phyloP scores from a whole-genome alignment of 441 rosid genomes.

The Manihot esculenta region DNA sequence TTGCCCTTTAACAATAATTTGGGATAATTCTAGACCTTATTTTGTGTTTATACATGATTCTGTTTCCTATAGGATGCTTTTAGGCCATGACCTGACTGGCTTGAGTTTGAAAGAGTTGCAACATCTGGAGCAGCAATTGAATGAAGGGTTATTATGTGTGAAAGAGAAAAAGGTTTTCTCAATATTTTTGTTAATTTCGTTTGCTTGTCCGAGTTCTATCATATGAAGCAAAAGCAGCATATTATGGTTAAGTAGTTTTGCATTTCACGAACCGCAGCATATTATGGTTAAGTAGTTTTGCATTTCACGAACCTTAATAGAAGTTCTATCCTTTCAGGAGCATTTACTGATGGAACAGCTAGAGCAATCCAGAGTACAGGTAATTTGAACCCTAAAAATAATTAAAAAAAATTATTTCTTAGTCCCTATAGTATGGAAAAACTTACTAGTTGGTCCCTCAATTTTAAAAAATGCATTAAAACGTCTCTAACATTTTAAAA shows the following conservation, averaged over 20 bases:
- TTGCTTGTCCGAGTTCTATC: slow-evolving; percentile 1
- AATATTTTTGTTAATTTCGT: neutral
- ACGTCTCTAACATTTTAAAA: too few species aligned
- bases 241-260: neutral
- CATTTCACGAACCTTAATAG: slow-evolving; percentile 18
- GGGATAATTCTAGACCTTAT: slow-evolving; percentile 3
- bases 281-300: neutral
- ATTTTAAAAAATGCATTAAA: too few species aligned
- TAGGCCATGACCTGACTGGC: slow-evolving; percentile 62
- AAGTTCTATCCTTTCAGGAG: slow-evolving; percentile 53
- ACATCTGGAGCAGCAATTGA: slow-evolving; percentile 69
- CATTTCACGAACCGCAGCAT: neutral
- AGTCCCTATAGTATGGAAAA: too few species aligned
- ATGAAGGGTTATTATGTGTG: slow-evolving; percentile 56
- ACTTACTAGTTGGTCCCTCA: too few species aligned
- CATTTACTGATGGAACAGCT: slow-evolving; percentile 62
- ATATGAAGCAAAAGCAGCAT: neutral
- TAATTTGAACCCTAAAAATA: slow-evolving; percentile 23
- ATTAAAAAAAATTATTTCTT: too few species aligned
- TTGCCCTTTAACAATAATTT: neutral
- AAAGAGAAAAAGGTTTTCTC: slow-evolving; percentile 69
- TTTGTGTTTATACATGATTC: slow-evolving; percentile 11
- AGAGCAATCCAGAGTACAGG: slow-evolving; percentile 76
- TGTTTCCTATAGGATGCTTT: slow-evolving; percentile 46
- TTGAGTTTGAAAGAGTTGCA: slow-evolving; percentile 73